A percentile compares a stretch with the other conserved stretches of the same genome.
These are phyloP conservation scores for Melampsora larici-populina DNA, from an alignment of 1,284 basidiomycete genomes.

Conservation along the genomic window DNA sequence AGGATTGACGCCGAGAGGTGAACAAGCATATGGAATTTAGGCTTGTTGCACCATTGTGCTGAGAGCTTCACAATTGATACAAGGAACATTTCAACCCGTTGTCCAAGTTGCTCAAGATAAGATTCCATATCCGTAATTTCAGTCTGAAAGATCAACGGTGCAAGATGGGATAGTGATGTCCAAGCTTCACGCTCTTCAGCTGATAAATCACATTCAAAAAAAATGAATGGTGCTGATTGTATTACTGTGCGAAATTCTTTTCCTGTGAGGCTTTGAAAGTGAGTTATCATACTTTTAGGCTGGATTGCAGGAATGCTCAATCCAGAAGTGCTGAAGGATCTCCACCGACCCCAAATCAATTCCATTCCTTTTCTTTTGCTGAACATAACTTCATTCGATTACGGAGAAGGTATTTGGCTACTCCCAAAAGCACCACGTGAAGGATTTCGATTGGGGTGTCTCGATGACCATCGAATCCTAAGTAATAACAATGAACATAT, in stretches of 20 bases:
- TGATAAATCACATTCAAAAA: no score
- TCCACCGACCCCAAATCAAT: slow-evolving; percentile 50
- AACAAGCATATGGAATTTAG: slow-evolving; percentile 53
- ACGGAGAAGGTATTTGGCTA: slow-evolving; percentile 55
- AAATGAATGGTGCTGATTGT: slow-evolving; percentile 55
- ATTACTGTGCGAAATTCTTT: slow-evolving; percentile 54
- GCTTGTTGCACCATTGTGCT: no score
- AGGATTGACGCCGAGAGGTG: slow-evolving; percentile 47
- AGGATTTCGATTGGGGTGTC: slow-evolving; percentile 56
- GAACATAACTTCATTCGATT: slow-evolving; percentile 50
- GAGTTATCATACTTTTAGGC: slow-evolving; percentile 52
- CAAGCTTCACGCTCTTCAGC: no score
- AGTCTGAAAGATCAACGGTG: no score
- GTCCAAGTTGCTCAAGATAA: no score
- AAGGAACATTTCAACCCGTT: slow-evolving; percentile 57
- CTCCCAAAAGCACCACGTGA: slow-evolving; percentile 55
- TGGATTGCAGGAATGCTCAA: slow-evolving; percentile 47
- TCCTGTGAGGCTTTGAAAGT: slow-evolving; percentile 53
- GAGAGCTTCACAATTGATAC: no score
- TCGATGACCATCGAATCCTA: slow-evolving; percentile 52
- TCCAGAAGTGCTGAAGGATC: slow-evolving; percentile 48
- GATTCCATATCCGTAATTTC: no score
- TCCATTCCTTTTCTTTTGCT: slow-evolving; percentile 41
- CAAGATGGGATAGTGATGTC: no score
- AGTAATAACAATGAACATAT: no score